Conservation (phyloP, 768 basidiomycete species). For the Tylopilus vinaceipallidus region DNA sequence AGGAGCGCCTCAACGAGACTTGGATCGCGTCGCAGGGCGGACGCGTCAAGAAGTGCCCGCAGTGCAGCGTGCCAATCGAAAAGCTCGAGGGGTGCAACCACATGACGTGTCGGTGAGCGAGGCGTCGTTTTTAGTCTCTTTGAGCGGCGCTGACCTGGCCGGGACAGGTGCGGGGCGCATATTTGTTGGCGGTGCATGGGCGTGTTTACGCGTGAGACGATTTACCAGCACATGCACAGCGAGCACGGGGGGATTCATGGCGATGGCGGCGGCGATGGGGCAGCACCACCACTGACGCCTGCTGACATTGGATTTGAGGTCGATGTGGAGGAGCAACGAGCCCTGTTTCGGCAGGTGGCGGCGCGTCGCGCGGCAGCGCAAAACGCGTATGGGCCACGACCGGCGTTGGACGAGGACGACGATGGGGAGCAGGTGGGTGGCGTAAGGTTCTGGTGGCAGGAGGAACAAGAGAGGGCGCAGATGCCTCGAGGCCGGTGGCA, state of each 20-base stretch:
- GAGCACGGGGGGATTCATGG: too few species aligned
- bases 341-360: constrained; percentile 15
- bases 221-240: constrained; percentile 39
- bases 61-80: constrained; percentile 67
- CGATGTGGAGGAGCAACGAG: constrained; percentile 22
- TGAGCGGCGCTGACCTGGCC: neutral
- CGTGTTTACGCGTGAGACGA: constrained; percentile 31
- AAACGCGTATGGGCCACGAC: neutral
- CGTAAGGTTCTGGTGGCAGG: too few species aligned
- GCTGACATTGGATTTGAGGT: constrained; percentile 14
- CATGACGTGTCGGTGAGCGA: constrained; percentile 53
- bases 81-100: constrained; percentile 76
- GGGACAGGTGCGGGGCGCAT: constrained; percentile 61
- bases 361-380: constrained; percentile 3
- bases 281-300: neutral
- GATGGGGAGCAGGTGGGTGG: too few species aligned
- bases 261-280: constrained; percentile 23
- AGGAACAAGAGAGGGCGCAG: neutral
- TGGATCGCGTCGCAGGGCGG: constrained; percentile 57
- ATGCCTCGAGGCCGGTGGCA: too few species aligned
- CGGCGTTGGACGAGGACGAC: neutral
- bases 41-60: constrained; percentile 70
- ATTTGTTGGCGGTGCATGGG: constrained; percentile 69
- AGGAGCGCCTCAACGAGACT: constrained; percentile 48
- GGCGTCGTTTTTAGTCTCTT: too few species aligned